Evolutionary conservation across 768 basidiomycete species (phyloP).

Genomic region (Collybia nuda): DNA sequence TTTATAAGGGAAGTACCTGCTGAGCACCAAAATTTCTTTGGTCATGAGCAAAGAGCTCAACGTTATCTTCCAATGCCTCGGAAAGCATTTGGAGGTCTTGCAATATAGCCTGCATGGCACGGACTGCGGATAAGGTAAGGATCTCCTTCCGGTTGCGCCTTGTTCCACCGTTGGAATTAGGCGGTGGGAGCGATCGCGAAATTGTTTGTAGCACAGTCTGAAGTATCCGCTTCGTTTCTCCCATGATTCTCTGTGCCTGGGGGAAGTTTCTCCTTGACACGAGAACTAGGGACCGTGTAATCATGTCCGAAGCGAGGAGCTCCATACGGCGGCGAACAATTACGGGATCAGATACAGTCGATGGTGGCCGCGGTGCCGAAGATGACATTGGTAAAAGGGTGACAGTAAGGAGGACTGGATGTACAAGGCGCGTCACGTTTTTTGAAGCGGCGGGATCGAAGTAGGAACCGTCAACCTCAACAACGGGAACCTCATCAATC

Average conservation of each 20-base stretch:
- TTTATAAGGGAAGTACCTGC: conserved; percentile 57
- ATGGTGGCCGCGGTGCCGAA: conserved; percentile 37
- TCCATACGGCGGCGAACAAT: conserved; percentile 97
- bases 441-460: conserved; percentile 86
- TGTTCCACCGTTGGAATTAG: conserved; percentile 45
- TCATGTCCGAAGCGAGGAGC: conserved; percentile 95
- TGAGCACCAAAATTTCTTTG: conserved; percentile 96
- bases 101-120: conserved; percentile 81
- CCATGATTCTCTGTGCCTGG: conserved; percentile 88
- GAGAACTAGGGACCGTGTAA: conserved; percentile 89
- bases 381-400: conserved; percentile 72
- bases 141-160: conserved; percentile 78
- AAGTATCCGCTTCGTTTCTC: conserved; percentile 89
- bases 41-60: conserved; percentile 89
- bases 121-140: conserved; percentile 67
- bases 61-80: conserved; percentile 89
- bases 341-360: conserved; percentile 70
- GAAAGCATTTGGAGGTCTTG: conserved; percentile 85
- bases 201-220: conserved; percentile 88
- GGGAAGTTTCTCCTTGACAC: conserved; percentile 89
- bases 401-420: conserved; percentile 93
- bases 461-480: conserved; percentile 95
- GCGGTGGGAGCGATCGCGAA: conserved; percentile 67
- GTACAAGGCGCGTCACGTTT: conserved; percentile 83
- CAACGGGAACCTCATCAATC: conserved; percentile 96